These are phyloP conservation scores for Lentinula detonsa DNA, from an alignment of 768 basidiomycete species.

Conservation along the genomic window DNA sequence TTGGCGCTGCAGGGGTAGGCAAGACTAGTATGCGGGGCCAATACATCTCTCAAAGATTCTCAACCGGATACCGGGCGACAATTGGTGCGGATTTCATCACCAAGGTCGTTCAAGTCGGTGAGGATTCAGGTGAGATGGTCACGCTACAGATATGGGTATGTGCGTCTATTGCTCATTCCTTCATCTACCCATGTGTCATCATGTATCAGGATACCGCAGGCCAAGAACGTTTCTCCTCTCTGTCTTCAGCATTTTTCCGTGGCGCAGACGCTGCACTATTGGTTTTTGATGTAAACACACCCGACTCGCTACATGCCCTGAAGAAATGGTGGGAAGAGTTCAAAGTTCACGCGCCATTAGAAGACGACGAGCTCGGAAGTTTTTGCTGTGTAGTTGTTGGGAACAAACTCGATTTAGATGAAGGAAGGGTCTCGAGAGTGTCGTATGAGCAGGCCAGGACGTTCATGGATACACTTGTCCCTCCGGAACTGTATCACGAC, in stretches of 20 bases:
- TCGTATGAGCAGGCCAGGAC: constrained; percentile 38
- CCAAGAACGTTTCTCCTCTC: constrained; percentile 81
- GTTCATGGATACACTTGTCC: constrained; percentile 56
- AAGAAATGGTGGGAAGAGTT: constrained; percentile 81
- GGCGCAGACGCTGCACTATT: constrained; percentile 79
- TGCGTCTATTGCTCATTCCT: constrained; percentile 7
- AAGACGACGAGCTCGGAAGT: constrained; percentile 52
- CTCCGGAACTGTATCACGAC: constrained; percentile 17
- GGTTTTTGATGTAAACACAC: constrained; percentile 74
- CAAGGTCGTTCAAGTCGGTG: constrained; percentile 63
- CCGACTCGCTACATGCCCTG: constrained; percentile 52
- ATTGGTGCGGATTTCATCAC: constrained; percentile 89
- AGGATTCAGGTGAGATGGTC: constrained; percentile 45
- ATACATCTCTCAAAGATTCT: constrained; percentile 76
- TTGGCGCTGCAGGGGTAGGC: constrained; percentile 81
- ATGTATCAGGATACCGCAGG: constrained; percentile 69
- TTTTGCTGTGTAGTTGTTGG: constrained; percentile 76
- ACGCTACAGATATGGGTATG: constrained; percentile 66
- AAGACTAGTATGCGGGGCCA: constrained; percentile 78
- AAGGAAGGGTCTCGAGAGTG: constrained; percentile 15
- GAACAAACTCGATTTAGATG: constrained; percentile 65
- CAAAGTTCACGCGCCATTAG: constrained; percentile 55
- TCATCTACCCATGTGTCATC: not conserved
- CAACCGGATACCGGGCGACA: constrained; percentile 73
- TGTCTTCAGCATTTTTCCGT: constrained; percentile 80